Evolutionary conservation across 2,329 filamentous ascomycete genomes (phyloP).

Genomic region (Aspergillus novoparasiticus): DNA sequence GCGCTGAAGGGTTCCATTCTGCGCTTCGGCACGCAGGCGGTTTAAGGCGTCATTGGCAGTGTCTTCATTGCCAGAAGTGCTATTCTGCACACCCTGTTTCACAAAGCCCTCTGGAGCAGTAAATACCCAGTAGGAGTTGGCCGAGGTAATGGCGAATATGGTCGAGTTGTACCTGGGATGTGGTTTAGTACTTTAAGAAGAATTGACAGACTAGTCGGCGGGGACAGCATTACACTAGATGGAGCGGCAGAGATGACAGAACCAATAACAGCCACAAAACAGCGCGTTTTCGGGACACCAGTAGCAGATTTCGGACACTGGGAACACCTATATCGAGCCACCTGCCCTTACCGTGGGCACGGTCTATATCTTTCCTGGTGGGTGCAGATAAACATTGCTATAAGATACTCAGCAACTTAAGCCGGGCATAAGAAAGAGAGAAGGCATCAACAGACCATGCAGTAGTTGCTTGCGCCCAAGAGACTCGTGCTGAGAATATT

Average conservation of each 20-base stretch:
- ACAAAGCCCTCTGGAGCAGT: slow-evolving; percentile 9
- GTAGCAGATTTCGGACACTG: slow-evolving; percentile 29
- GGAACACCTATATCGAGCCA: slow-evolving; percentile 37
- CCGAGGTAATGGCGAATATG: slow-evolving; percentile 20
- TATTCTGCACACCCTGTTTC: background rate
- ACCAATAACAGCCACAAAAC: slow-evolving; percentile 13
- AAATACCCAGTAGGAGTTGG: slow-evolving; percentile 21
- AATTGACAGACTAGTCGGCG: background rate
- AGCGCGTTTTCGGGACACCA: slow-evolving; percentile 7
- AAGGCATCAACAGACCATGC: slow-evolving; percentile 24
- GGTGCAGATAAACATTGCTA: slow-evolving; percentile 35
- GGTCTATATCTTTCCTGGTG: slow-evolving; percentile 33
- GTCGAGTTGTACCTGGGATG: slow-evolving; percentile 23
- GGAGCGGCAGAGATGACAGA: slow-evolving; percentile 3
- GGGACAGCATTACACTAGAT: slow-evolving; percentile 3
- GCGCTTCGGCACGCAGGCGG: slow-evolving; percentile 8
- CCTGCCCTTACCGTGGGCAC: slow-evolving; percentile 28
- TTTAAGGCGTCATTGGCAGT: background rate
- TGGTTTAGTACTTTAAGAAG: too few relatives aligned
- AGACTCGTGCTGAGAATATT: slow-evolving; percentile 38
- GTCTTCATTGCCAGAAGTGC: background rate
- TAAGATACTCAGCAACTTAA: background rate
- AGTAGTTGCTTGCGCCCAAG: slow-evolving; percentile 37
- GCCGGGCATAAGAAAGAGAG: background rate
- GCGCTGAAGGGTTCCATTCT: background rate